Percentiles rank a stretch among this genome's conserved stretches.
These are phyloP conservation scores for Candida khao-thaluensis DNA, from an alignment of 805 yeast species.

Conservation along the genomic window DNA sequence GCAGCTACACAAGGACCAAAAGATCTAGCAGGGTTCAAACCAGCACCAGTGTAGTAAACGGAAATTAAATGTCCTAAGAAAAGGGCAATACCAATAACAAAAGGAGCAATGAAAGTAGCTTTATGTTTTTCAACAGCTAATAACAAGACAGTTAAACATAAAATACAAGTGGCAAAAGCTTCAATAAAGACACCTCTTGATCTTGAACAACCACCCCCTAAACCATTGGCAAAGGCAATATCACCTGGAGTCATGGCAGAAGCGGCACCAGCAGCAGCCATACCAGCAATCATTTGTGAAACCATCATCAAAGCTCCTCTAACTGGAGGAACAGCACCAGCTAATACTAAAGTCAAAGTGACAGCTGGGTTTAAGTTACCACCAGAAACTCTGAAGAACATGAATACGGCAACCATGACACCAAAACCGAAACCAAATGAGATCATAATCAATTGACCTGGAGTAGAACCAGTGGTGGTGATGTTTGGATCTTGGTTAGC, in stretches of 20 bases:
- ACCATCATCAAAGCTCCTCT: conserved; percentile 66
- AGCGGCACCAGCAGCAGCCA: conserved; percentile 91
- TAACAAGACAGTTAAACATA: conserved; percentile 75
- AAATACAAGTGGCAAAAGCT: conserved; percentile 72
- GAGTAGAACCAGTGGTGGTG: conserved; percentile 48
- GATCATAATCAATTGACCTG: conserved; percentile 73
- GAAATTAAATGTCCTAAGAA: conserved; percentile 80
- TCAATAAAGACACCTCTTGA: conserved; percentile 79
- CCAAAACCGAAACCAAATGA: conserved; percentile 85
- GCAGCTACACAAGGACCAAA: conserved; percentile 82
- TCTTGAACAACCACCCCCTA: conserved; percentile 71
- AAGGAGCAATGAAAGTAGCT: conserved; percentile 76
- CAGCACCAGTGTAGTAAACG: conserved; percentile 87
- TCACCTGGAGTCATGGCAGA: conserved; percentile 82
- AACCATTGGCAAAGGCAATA: conserved; percentile 64
- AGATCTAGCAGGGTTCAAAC: conserved; percentile 87
- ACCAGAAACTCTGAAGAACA: conserved; percentile 76
- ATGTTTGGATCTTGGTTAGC: conserved; percentile 60
- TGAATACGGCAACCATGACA: conserved; percentile 69
- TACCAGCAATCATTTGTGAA: conserved; percentile 78
- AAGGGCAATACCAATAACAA: conserved; percentile 78
- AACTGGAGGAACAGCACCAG: conserved; percentile 70
- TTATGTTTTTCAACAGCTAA: conserved; percentile 80
- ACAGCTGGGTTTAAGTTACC: conserved; percentile 92
- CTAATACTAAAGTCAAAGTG: conserved; percentile 67